These are phyloP conservation scores for Thymus mandschuricus DNA, from an alignment of 257 asterid species.

Conservation along the genomic window DNA sequence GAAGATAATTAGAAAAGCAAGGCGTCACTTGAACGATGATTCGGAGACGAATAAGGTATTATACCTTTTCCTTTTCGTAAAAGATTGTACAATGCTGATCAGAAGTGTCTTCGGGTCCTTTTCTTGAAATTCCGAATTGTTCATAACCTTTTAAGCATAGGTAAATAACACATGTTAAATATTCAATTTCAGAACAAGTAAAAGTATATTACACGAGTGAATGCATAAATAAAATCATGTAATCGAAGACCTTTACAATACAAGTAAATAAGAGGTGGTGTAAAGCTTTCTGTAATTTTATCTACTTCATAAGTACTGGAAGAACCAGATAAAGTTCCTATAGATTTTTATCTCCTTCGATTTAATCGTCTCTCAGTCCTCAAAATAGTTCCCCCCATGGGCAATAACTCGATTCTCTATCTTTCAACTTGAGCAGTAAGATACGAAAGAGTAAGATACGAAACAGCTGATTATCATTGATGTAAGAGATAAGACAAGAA, in stretches of 20 bases:
- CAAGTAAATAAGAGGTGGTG: background rate
- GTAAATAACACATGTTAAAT: conserved; percentile 18
- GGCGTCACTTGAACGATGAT: background rate
- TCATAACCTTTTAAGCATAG: conserved; percentile 63
- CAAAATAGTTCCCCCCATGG: background rate
- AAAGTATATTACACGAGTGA: background rate
- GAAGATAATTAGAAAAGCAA: background rate
- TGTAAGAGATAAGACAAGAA: too few relatives aligned
- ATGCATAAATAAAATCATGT: background rate
- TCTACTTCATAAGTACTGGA: too few relatives aligned
- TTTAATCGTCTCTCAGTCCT: background rate
- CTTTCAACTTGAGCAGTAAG: conserved; percentile 5
- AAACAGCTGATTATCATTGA: too few relatives aligned
- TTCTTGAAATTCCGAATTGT: conserved; percentile 91
- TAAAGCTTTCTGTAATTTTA: background rate
- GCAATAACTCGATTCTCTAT: background rate
- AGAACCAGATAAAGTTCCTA: too few relatives aligned
- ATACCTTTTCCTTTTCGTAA: conserved; percentile 93
- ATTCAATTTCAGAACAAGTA: conserved; percentile 12
- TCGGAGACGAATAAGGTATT: background rate
- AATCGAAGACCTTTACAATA: background rate
- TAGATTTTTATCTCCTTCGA: too few relatives aligned
- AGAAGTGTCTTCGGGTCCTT: conserved; percentile 83
- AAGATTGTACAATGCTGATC: conserved; percentile 93
- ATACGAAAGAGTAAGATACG: too few relatives aligned